These are phyloP conservation scores for Tulasnella sp. DNA, from an alignment of 768 basidiomycete genomes.

Conservation along the genomic window DNA sequence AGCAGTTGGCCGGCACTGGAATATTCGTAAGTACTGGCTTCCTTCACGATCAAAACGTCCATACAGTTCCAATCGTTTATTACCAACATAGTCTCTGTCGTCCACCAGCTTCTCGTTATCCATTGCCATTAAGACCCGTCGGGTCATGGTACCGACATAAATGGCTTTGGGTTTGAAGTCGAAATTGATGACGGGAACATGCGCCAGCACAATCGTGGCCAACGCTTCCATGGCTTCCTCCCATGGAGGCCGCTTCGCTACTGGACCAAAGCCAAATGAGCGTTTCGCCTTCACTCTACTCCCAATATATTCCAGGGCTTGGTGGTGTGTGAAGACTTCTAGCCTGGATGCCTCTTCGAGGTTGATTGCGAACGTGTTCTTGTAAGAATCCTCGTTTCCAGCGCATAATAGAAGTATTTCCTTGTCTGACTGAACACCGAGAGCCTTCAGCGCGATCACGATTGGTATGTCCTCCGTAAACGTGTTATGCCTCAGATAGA, in stretches of 20 bases:
- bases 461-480: conserved; percentile 97
- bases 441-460: conserved; percentile 90
- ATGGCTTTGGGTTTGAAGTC: conserved; percentile 93
- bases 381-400: conserved; percentile 85
- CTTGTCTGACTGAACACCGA: conserved; percentile 95
- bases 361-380: conserved; percentile 79
- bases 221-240: conserved; percentile 95
- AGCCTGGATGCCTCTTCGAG: conserved; percentile 91
- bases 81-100: conserved; percentile 98
- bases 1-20: conserved; percentile 89
- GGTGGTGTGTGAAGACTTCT: conserved; percentile 86
- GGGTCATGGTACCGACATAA: conserved; percentile 96
- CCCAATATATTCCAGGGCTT: conserved; percentile 94
- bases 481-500: conserved; percentile 96
- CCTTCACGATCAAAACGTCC: conserved; percentile 35
- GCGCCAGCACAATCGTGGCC: conserved; percentile 95
- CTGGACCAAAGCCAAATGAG: conserved; percentile 51
- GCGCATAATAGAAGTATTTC: conserved; percentile 93
- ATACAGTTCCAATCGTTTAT: conserved; percentile 96
- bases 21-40: conserved; percentile 15
- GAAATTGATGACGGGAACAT: conserved; percentile 84
- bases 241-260: conserved; percentile 65
- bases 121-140: conserved; percentile 94
- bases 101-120: conserved; percentile 96
- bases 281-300: conserved; percentile 85